Percentiles rank a stretch among this genome's conserved stretches.
phyloP scores from a whole-genome alignment of 768 basidiomycete genomes.

The Mycena latifolia region DNA sequence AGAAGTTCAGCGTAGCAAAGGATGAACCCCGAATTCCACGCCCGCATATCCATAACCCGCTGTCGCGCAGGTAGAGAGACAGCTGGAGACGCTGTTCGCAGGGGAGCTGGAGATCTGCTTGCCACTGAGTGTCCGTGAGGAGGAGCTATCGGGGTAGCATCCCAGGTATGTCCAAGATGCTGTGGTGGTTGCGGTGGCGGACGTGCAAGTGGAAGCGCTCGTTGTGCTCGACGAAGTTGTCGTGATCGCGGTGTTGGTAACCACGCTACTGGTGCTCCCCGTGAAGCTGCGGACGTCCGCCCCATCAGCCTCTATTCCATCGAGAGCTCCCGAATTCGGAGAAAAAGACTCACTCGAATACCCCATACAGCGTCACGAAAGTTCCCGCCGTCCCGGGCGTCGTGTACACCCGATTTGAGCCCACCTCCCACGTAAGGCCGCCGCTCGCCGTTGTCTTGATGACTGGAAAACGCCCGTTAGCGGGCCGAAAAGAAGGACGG shows the following conservation, averaged over 20 bases:
- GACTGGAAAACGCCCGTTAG: background rate
- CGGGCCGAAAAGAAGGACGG: background rate
- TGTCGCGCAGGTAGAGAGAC: slow-evolving; percentile 2
- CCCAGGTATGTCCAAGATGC: slow-evolving; percentile 44
- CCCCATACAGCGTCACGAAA: slow-evolving; percentile 5
- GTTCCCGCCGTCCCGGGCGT: slow-evolving; percentile 2
- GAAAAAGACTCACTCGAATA: background rate
- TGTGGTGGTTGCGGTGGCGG: background rate
- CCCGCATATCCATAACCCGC: slow-evolving; percentile 20
- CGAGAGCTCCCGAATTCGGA: background rate
- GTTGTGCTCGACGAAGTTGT: background rate
- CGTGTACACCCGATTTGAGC: slow-evolving; percentile 5
- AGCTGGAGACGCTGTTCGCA: slow-evolving; percentile 3
- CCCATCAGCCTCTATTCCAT: too few species aligned
- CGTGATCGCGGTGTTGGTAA: background rate
- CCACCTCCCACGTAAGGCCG: slow-evolving; percentile 10
- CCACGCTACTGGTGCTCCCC: slow-evolving; percentile 1
- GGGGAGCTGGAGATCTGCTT: background rate
- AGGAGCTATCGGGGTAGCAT: slow-evolving; percentile 41
- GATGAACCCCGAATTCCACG: slow-evolving; percentile 19
- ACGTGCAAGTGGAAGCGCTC: background rate
- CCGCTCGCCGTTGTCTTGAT: slow-evolving; percentile 13
- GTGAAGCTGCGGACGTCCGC: too few species aligned
- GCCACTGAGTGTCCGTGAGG: too few species aligned
- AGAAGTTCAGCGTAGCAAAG: background rate